phyloP scores from a whole-genome alignment of 108 stramenopile genomes.

The Nannochloropsis gaditana region DNA sequence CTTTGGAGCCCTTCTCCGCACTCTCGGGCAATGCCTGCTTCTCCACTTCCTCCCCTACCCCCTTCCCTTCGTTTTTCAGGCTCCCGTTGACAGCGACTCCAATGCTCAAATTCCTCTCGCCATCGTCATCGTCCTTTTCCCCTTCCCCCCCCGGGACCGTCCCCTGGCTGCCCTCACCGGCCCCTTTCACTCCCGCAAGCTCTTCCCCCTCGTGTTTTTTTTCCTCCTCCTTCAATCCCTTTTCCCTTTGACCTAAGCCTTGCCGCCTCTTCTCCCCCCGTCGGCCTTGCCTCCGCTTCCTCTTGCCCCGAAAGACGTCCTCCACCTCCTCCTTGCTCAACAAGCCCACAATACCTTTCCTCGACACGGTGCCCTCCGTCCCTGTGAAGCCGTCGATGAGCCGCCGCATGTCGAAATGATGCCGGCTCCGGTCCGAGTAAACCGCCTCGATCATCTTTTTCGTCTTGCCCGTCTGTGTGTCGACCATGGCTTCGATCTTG shows the following conservation, averaged over 20 bases:
- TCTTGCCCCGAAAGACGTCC: not conserved
- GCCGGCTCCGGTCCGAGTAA: not conserved
- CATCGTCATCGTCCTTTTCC: not conserved
- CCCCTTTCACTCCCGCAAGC: not conserved
- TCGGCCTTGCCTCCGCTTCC: not conserved
- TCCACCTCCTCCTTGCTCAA: not conserved
- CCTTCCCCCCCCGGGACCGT: not conserved
- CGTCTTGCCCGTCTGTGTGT: not conserved
- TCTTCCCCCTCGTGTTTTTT: not conserved
- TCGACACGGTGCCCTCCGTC: not conserved
- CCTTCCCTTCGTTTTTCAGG: too few species aligned
- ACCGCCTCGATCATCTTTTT: not conserved
- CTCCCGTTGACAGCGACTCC: too few species aligned
- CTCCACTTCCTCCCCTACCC: too few species aligned
- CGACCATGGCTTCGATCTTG: not conserved
- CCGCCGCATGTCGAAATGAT: not conserved
- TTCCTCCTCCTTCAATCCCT: not conserved
- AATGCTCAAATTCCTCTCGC: not conserved
- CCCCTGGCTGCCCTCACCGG: not conserved
- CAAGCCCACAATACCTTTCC: not conserved
- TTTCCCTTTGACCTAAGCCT: not conserved
- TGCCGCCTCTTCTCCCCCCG: not conserved
- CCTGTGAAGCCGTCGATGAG: not conserved
- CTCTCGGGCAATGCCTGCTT: too few species aligned
- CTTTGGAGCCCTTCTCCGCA: too few species aligned